Base-by-base conservation (phyloP, 768 basidiomycete species). In the Boletus sp. region DNA sequence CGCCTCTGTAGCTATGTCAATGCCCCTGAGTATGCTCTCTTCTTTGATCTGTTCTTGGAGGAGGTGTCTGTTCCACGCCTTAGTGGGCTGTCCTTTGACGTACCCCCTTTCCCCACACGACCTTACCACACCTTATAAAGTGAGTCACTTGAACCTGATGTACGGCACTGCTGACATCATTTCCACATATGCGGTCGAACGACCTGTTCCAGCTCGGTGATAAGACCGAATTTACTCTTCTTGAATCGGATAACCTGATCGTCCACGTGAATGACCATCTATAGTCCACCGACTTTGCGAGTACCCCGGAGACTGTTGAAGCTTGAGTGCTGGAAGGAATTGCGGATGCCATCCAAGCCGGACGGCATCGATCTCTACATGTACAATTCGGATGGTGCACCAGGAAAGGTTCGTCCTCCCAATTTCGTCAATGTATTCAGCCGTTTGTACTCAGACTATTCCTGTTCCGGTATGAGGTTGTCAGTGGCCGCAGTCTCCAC, bases 21-120 rank as follows among this genome's bases (percentile, higher is more conserved):
- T n/a, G 81, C 83, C 0, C 80, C 81, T 0, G 80, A 82, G 0
- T 85, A 89, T 62, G 83, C 79, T 5, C 80, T 74, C 52, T 73
- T 90, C 28, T 76, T 88, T 72, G 90, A 89, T 7, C 84, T 79
- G 75, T 88, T 89, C 66, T 76, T 89, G 62, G 81, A 86, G 63
- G 85, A 84, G 59, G 61, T 62, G 0, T 76, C 82, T 1, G 58
- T 76, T 39, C 66, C 64, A 5, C 73, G 72, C 12, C 57, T 67
- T 2, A 68, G 60, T 7, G 64, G 62, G 3, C 67, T 63, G 0
- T 71, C 78, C 1, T 57, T 83, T n/a, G 68, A 77, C 14, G 78
- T 81, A 0, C 74, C 79, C n/a, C 53, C 80, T 7, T 89, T 55
- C 85, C 89, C 2, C 80, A 90, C 35, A 77, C 80, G 0, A 70